phyloP scores from a whole-genome alignment of 2,329 filamentous ascomycete species.

The Paracamarosporium sp. region DNA sequence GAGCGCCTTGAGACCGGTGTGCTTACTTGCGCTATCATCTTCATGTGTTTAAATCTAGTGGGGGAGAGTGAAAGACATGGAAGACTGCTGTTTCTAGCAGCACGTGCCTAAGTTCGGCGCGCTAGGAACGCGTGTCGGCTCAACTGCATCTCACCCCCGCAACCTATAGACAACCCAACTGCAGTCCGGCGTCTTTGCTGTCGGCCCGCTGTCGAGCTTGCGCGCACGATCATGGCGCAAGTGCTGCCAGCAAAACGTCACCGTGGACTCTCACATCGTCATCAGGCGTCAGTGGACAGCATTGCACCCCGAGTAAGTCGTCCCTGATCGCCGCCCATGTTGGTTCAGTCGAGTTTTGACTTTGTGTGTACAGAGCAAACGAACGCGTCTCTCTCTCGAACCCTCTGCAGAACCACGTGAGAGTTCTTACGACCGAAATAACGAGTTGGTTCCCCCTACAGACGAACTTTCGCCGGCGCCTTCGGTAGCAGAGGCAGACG shows the following conservation, averaged over 20 bases:
- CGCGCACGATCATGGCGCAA: slow-evolving; percentile 28
- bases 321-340: neutral
- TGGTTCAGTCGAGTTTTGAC: slow-evolving; percentile 19
- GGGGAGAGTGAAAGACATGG: too few species aligned
- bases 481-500: slow-evolving; percentile 5
- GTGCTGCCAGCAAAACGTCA: slow-evolving; percentile 42
- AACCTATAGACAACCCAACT: neutral
- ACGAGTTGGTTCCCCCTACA: slow-evolving; percentile 18
- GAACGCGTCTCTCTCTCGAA: slow-evolving; percentile 30
- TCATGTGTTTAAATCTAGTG: too few species aligned
- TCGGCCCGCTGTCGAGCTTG: neutral
- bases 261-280: slow-evolving; percentile 27
- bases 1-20: too few species aligned
- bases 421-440: slow-evolving; percentile 19
- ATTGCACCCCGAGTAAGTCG: slow-evolving; percentile 27
- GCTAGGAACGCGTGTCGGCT: neutral
- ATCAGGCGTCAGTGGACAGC: slow-evolving; percentile 11
- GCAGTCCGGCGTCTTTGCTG: slow-evolving; percentile 1
- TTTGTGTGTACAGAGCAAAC: slow-evolving; percentile 33
- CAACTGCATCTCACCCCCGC: neutral
- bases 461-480: slow-evolving; percentile 15
- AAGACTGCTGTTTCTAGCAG: neutral
- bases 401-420: slow-evolving; percentile 28
- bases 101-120: neutral
- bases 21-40: too few species aligned